These are phyloP conservation scores for Boletus subcaerulescens DNA, from an alignment of 768 basidiomycete genomes.

Conservation along the genomic window DNA sequence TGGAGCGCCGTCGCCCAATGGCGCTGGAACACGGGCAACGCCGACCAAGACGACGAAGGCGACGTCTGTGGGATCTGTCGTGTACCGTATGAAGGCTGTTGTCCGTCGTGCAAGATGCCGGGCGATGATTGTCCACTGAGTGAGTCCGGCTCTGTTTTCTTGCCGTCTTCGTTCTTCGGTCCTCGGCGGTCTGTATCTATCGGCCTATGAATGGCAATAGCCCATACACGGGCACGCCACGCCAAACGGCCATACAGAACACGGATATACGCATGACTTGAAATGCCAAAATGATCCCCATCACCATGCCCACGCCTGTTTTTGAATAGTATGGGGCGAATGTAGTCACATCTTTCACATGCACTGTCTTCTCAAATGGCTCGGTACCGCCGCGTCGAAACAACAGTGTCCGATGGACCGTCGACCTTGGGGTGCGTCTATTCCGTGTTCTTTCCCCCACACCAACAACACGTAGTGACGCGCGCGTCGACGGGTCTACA, in stretches of 20 bases:
- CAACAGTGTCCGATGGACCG: constrained; percentile 99
- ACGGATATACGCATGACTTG: too few relatives aligned
- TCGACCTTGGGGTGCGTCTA: constrained; percentile 77
- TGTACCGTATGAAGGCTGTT: constrained; percentile 90
- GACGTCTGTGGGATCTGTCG: constrained; percentile 87
- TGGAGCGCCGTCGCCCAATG: constrained; percentile 90
- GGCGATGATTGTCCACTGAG: constrained; percentile 95
- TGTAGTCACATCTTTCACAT: constrained; percentile 98
- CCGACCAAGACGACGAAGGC: constrained; percentile 45
- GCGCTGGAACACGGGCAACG: constrained; percentile 68
- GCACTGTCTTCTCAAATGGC: constrained; percentile 98
- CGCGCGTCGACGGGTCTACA: too few relatives aligned
- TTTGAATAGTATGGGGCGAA: constrained; percentile 92
- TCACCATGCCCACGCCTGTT: too few relatives aligned
- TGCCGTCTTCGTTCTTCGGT: neutral
- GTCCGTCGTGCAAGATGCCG: constrained; percentile 93
- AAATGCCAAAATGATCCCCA: too few relatives aligned
- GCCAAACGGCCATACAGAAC: too few relatives aligned
- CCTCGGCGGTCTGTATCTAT: neutral
- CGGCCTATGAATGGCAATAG: too few relatives aligned
- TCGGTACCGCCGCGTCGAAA: constrained; percentile 84
- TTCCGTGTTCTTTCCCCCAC: too few relatives aligned
- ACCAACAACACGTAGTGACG: too few relatives aligned
- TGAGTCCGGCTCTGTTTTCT: constrained; percentile 37
- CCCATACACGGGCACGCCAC: too few relatives aligned